A percentile compares a stretch with the other conserved stretches of the same genome.
Evolutionary conservation across 2,329 filamentous ascomycete species (phyloP).

Genomic region (Paecilomyces sp.): DNA sequence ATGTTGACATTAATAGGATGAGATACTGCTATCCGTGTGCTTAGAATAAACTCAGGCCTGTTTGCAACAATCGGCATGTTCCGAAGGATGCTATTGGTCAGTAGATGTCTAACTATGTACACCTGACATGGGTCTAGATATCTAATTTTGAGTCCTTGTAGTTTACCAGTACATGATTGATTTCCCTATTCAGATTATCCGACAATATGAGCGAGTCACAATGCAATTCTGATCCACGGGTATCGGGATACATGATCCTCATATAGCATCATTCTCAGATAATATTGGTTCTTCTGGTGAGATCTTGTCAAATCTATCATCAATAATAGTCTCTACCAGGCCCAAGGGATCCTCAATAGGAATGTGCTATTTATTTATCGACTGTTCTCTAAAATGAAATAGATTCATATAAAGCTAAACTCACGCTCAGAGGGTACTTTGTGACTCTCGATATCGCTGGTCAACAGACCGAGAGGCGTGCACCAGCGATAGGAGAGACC

Average conservation of each 20-base stretch:
- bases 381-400: too few species aligned
- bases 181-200: not conserved
- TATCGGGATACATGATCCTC: not conserved
- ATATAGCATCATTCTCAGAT: too few species aligned
- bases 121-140: not conserved
- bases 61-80: not conserved
- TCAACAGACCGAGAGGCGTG: not conserved
- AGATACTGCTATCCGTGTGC: not conserved
- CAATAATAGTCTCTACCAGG: too few species aligned
- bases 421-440: too few species aligned
- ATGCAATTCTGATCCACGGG: not conserved
- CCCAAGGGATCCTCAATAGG: too few species aligned
- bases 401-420: too few species aligned
- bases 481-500: not conserved
- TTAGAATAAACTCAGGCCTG: not conserved
- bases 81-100: not conserved
- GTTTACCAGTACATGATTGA: not conserved
- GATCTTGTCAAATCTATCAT: too few species aligned
- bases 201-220: not conserved
- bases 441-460: not conserved
- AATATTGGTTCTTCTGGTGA: too few species aligned
- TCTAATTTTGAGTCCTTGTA: not conserved
- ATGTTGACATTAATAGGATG: not conserved
- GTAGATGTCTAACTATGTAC: not conserved
- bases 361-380: too few species aligned